A percentile compares a stretch with the other conserved stretches of the same genome.
These are phyloP conservation scores for Leucogyrophana mollusca DNA, from an alignment of 768 basidiomycete species.

Conservation along the genomic window DNA sequence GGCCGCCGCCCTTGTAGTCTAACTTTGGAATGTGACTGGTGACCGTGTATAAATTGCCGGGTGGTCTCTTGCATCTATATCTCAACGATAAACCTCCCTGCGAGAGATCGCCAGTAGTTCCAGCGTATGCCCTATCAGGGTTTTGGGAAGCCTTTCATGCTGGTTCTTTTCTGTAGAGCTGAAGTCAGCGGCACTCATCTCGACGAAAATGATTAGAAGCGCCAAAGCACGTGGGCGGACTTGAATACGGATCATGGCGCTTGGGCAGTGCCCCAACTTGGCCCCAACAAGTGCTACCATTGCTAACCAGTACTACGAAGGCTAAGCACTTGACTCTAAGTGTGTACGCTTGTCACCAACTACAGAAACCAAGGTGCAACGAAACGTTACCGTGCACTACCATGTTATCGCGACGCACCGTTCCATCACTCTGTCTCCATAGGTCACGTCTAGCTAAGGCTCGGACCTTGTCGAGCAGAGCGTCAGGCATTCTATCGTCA, in stretches of 20 bases:
- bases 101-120: too few relatives aligned
- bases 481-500: conserved; percentile 62
- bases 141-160: too few relatives aligned
- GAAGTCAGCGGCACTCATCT: conserved; percentile 2
- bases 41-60: too few relatives aligned
- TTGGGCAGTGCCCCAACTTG: background rate
- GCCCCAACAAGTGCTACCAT: background rate
- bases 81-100: too few relatives aligned
- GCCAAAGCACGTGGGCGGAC: conserved; percentile 18
- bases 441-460: background rate
- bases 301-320: background rate
- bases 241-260: conserved; percentile 1
- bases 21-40: too few relatives aligned
- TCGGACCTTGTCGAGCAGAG: conserved; percentile 65
- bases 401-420: conserved; percentile 23
- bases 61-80: too few relatives aligned
- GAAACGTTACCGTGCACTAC: background rate
- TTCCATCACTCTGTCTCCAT: conserved; percentile 8
- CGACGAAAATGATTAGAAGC: too few relatives aligned
- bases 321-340: background rate
- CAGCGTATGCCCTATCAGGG: too few relatives aligned
- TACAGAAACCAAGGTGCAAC: too few relatives aligned
- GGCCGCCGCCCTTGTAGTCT: too few relatives aligned
- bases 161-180: background rate
- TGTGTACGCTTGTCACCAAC: too few relatives aligned